phyloP scores from a whole-genome alignment of 306 rosid species.

The Quercus wislizeni region DNA sequence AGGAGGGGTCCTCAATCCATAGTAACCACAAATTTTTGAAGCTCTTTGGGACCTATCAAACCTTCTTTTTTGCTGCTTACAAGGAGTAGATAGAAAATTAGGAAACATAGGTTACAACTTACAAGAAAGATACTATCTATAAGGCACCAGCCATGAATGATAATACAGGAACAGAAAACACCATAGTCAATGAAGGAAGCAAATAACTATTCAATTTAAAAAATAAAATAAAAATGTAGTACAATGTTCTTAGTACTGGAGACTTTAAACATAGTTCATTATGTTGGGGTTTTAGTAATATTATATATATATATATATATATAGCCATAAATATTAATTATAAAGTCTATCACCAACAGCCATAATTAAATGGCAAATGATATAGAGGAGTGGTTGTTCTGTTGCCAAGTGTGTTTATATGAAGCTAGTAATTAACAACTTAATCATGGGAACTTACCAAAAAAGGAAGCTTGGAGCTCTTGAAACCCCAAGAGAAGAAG shows the following conservation, averaged over 20 bases:
- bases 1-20: slow-evolving; percentile 88
- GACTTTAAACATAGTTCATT: background rate
- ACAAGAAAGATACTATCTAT: background rate
- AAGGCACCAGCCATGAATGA: slow-evolving; percentile 1
- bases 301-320: background rate
- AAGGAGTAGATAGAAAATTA: slow-evolving; percentile 17
- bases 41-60: slow-evolving; percentile 34
- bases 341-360: background rate
- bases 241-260: background rate
- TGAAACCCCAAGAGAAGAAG: slow-evolving; percentile 35
- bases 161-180: slow-evolving; percentile 3
- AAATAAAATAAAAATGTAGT: background rate
- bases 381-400: background rate
- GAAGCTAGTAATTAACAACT: background rate
- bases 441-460: slow-evolving; percentile 39
- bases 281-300: background rate
- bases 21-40: slow-evolving; percentile 53
- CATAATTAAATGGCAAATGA: background rate
- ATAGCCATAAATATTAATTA: background rate
- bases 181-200: background rate
- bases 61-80: slow-evolving; percentile 42
- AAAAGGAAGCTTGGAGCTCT: slow-evolving; percentile 44
- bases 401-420: background rate
- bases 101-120: background rate
- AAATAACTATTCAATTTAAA: background rate